These are phyloP conservation scores for Termitomyces sp. DNA, from an alignment of 768 basidiomycete species.

Conservation along the genomic window DNA sequence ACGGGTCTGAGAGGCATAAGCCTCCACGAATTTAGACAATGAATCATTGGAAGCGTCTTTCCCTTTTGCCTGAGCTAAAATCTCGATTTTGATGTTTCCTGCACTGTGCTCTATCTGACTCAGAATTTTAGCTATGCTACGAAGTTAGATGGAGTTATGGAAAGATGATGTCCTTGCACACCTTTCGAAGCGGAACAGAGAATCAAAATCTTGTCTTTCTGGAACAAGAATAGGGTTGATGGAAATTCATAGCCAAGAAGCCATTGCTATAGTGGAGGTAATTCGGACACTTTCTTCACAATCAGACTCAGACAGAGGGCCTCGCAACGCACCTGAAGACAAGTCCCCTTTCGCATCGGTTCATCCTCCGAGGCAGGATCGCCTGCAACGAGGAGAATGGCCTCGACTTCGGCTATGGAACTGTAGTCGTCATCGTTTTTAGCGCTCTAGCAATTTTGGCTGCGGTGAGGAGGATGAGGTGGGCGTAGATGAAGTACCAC, in stretches of 20 bases:
- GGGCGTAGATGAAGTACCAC: constrained; percentile 18
- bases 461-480: constrained; percentile 9
- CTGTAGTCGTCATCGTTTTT: constrained; percentile 66
- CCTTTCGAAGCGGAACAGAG: constrained; percentile 90
- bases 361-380: constrained; percentile 84
- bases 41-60: constrained; percentile 78
- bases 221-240: constrained; percentile 83
- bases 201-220: constrained; percentile 69
- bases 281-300: constrained; percentile 9
- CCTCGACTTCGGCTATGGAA: constrained; percentile 63
- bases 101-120: constrained; percentile 64
- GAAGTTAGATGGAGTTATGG: constrained; percentile 2
- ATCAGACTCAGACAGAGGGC: background rate
- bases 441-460: constrained; percentile 43
- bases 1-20: constrained; percentile 55
- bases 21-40: constrained; percentile 59
- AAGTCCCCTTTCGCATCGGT: constrained; percentile 85
- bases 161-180: constrained; percentile 20
- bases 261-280: constrained; percentile 69
- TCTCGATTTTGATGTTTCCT: constrained; percentile 61
- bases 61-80: constrained; percentile 71
- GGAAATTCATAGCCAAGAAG: constrained; percentile 97
- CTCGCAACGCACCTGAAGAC: constrained; percentile 69
- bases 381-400: constrained; percentile 66
- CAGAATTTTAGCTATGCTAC: constrained; percentile 70